A percentile compares a stretch with the other conserved stretches of the same genome.
These are phyloP conservation scores for Aspergillus phoenicis DNA, from an alignment of 2,329 filamentous ascomycete genomes.

Conservation along the genomic window DNA sequence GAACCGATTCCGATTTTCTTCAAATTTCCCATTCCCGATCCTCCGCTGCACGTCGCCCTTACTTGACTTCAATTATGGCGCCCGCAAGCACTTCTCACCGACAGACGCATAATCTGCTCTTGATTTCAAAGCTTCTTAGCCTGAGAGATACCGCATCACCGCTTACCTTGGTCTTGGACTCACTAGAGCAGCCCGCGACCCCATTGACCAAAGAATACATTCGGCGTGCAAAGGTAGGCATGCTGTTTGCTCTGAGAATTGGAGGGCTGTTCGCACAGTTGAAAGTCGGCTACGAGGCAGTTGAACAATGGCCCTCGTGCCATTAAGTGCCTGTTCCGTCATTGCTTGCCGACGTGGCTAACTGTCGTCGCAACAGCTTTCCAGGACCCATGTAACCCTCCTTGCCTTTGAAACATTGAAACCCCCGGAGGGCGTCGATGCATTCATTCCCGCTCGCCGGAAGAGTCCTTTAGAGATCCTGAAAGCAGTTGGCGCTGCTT, in stretches of 20 bases:
- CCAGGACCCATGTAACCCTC: conserved; percentile 71
- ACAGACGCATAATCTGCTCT: conserved; percentile 78
- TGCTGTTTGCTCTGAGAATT: conserved; percentile 16
- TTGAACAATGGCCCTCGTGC: too few relatives aligned
- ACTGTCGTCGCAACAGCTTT: conserved; percentile 31
- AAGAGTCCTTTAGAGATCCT: conserved; percentile 60
- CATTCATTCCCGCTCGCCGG: conserved; percentile 67
- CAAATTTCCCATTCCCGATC: not conserved
- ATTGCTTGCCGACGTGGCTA: not conserved
- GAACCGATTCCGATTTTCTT: conserved; percentile 5
- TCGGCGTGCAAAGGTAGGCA: conserved; percentile 67
- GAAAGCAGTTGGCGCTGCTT: conserved; percentile 58
- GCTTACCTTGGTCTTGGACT: conserved; percentile 83
- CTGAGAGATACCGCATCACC: conserved; percentile 79
- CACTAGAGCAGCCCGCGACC: conserved; percentile 75
- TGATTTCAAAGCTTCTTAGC: conserved; percentile 80
- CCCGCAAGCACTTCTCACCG: conserved; percentile 59
- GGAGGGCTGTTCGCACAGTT: too few relatives aligned
- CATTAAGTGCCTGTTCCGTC: not conserved
- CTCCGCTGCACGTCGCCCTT: not conserved
- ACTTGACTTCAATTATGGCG: conserved; percentile 32
- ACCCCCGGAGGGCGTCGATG: conserved; percentile 65
- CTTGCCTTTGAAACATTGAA: conserved; percentile 75
- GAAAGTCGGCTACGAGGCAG: too few relatives aligned
- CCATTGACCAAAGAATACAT: conserved; percentile 74